phyloP scores from a whole-genome alignment of 2,329 filamentous ascomycete species.

The Sarocladiaceae sp. region DNA sequence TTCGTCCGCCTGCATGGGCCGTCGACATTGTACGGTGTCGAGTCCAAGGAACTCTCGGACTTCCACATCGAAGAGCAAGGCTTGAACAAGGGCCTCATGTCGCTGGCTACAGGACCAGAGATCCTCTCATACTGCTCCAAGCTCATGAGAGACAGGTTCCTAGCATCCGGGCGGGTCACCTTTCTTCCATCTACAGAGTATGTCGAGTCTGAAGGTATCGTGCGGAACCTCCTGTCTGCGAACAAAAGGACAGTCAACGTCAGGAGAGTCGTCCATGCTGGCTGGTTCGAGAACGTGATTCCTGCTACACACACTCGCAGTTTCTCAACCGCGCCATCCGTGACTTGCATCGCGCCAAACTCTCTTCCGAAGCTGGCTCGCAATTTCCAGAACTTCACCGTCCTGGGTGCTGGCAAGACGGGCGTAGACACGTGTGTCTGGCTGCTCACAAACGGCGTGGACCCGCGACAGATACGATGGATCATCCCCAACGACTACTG shows the following conservation, averaged over 20 bases:
- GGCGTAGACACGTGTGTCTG: slow-evolving; percentile 9
- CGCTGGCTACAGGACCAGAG: slow-evolving; percentile 9
- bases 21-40: slow-evolving; percentile 8
- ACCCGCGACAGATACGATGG: slow-evolving; percentile 1
- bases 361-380: not conserved
- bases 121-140: slow-evolving; percentile 10
- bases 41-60: slow-evolving; percentile 5
- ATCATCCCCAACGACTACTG: slow-evolving; percentile 9
- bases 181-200: slow-evolving; percentile 9
- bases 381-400: not conserved
- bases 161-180: slow-evolving; percentile 4
- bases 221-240: not conserved
- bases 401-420: slow-evolving; percentile 9
- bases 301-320: slow-evolving; percentile 1
- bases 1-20: slow-evolving; percentile 10
- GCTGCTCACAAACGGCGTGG: slow-evolving; percentile 7
- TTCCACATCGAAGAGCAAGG: slow-evolving; percentile 7
- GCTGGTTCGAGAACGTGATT: slow-evolving; percentile 7
- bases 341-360: slow-evolving; percentile 8
- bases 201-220: slow-evolving; percentile 1
- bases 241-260: not conserved
- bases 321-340: not conserved
- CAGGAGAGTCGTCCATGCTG: slow-evolving; percentile 8
- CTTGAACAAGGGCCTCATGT: slow-evolving; percentile 6
- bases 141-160: slow-evolving; percentile 1